Conservation (phyloP, 1,139 yeast species). For the Yamadazyma pseudoaaseri region DNA sequence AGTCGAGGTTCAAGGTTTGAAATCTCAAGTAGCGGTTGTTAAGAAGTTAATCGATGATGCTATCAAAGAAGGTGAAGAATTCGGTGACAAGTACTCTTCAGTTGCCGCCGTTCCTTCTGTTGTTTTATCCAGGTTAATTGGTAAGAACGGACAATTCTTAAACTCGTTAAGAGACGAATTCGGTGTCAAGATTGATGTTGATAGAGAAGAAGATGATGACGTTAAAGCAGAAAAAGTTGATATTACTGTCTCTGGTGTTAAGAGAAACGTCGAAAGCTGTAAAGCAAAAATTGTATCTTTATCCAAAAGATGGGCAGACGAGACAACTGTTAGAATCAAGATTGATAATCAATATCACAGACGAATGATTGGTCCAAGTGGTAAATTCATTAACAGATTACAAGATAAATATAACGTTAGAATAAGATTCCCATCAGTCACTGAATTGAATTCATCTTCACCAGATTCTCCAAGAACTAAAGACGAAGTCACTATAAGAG, state of each 20-base stretch:
- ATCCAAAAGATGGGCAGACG: slow-evolving; percentile 83
- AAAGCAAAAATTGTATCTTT: slow-evolving; percentile 55
- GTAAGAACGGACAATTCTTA: slow-evolving; percentile 80
- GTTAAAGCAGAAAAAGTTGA: slow-evolving; percentile 49
- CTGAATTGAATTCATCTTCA: slow-evolving; percentile 23
- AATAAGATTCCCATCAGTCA: slow-evolving; percentile 67
- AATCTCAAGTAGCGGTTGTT: slow-evolving; percentile 53
- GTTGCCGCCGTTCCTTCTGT: slow-evolving; percentile 57
- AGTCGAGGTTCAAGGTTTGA: slow-evolving; percentile 62
- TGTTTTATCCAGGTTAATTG: slow-evolving; percentile 78
- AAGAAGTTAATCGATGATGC: slow-evolving; percentile 52
- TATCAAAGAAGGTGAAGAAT: slow-evolving; percentile 63
- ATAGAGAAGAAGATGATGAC: slow-evolving; percentile 25
- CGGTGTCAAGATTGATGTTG: slow-evolving; percentile 75
- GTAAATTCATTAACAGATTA: slow-evolving; percentile 78
- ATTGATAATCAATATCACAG: slow-evolving; percentile 81
- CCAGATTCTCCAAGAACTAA: slow-evolving; percentile 39
- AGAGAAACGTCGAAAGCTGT: slow-evolving; percentile 77
- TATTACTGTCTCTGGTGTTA: slow-evolving; percentile 70
- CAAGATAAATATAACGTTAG: slow-evolving; percentile 86
- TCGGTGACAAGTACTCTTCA: slow-evolving; percentile 56
- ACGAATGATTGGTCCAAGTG: slow-evolving; percentile 80
- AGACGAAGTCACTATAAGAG: slow-evolving; percentile 78
- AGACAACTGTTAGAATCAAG: slow-evolving; percentile 58
- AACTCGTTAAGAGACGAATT: slow-evolving; percentile 71